Base-by-base conservation (phyloP, 1,139 yeast species). In the Candida albicans region DNA sequence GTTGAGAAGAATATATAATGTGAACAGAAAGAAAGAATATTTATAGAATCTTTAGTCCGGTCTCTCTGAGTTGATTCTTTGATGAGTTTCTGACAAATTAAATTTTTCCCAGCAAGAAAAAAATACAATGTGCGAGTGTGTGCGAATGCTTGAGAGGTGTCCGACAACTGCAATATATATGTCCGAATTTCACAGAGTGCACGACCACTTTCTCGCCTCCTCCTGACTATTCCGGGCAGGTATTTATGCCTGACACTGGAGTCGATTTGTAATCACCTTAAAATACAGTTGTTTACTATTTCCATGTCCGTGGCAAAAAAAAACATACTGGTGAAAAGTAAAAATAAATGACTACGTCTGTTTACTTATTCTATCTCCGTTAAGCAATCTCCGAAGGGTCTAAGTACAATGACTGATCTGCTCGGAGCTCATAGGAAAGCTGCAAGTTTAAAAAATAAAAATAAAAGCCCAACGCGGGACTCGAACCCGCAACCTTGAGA, bases 401-500 rank as follows among this genome's bases (percentile, higher is more conserved):
- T 5, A 18, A 18, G 5, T 18, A 18, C 22, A 18, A 18, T 18
- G 22, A 18, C 22, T 18, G 22, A 4, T 18, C 22, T 4, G 5
- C 22, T 18, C 22, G 22, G 22, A 18, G 22, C 5, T 18, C 22
- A 18, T 5, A 18, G 22, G 5, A 18, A 5, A 18, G 5, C 3
- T 18, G 22, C 22, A 8, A 27, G 29, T 7, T 9, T 7, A 4
- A 27, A 27, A n/a, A n/a, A 10, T 4, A n/a, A 9, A 27, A 27
- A 27, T 10, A 27, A 27, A 27, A 27, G 29, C 29, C 29, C 29
- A 63, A 68, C 68, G 72, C 74, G 73, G 73, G 73, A 73, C 67
- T 68, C 73, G 73, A 68, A 68, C 73, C 73, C 73, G 73, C 71
- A 68, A 64, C 73, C 73, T 68, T 68, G 42, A 41, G 47, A 44